These are phyloP conservation scores for Daldinia bambusicola DNA, from an alignment of 495 filamentous ascomycete genomes.

Conservation along the genomic window DNA sequence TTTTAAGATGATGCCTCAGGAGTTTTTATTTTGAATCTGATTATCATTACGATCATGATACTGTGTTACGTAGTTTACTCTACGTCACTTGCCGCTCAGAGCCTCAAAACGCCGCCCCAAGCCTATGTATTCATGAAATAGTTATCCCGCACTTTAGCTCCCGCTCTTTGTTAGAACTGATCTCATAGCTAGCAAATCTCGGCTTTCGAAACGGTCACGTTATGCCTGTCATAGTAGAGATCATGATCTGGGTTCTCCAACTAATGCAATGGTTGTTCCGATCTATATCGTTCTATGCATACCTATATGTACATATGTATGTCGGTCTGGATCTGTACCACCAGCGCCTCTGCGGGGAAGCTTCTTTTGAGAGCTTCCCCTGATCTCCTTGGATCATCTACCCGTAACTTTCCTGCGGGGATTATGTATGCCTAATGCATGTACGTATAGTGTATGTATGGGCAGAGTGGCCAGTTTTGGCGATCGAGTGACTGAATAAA, in stretches of 20 bases:
- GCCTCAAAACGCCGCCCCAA: neutral
- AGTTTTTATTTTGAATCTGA: neutral
- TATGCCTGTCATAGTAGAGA: constrained; percentile 21
- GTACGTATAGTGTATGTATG: constrained; percentile 5
- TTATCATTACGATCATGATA: neutral
- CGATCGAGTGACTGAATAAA: constrained; percentile 9
- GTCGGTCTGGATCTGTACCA: constrained; percentile 9
- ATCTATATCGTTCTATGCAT: constrained; percentile 21
- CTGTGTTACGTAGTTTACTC: neutral
- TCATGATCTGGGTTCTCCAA: constrained; percentile 15
- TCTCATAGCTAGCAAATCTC: neutral
- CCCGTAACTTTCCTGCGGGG: constrained; percentile 18
- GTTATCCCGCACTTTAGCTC: neutral
- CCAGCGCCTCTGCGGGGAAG: constrained; percentile 21
- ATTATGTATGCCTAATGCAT: neutral
- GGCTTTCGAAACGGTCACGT: constrained; percentile 20
- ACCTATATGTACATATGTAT: neutral
- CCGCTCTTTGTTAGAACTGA: neutral
- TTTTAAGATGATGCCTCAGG: neutral
- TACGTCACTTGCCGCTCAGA: neutral
- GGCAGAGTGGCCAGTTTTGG: constrained; percentile 18
- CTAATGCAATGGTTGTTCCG: constrained; percentile 6
- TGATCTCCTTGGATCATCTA: constrained; percentile 15
- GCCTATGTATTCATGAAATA: neutral
- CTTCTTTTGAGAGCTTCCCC: constrained; percentile 9